A percentile compares a stretch with the other conserved stretches of the same genome.
phyloP scores from a whole-genome alignment of 208 protist genomes.

The Trypanosoma theileri region DNA sequence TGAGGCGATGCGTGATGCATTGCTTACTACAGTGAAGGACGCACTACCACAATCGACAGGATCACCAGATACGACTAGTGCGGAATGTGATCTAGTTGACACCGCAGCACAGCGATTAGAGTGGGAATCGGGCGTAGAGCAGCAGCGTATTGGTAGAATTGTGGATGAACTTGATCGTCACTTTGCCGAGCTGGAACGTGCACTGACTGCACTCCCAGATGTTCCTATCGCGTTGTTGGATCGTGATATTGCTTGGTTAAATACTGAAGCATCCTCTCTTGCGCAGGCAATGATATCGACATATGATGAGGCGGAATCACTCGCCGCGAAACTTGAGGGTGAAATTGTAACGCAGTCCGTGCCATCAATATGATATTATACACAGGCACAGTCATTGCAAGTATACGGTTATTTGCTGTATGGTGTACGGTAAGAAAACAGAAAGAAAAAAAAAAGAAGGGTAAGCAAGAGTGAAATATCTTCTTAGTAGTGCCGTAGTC shows the following conservation, averaged over 20 bases:
- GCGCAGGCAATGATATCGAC: slow-evolving; percentile 58
- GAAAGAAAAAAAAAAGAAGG: not conserved
- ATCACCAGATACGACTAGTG: slow-evolving; percentile 10
- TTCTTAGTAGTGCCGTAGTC: not conserved
- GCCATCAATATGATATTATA: slow-evolving; percentile 30
- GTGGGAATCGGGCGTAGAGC: slow-evolving; percentile 60
- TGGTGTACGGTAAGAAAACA: not conserved
- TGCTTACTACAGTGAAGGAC: slow-evolving; percentile 51
- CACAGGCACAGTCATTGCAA: not conserved
- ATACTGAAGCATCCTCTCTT: slow-evolving; percentile 48
- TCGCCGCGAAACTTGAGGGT: slow-evolving; percentile 47
- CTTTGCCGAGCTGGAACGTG: slow-evolving; percentile 38
- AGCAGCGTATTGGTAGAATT: slow-evolving; percentile 41
- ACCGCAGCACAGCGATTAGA: slow-evolving; percentile 55
- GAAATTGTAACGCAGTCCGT: slow-evolving; percentile 48
- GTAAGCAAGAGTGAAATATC: not conserved
- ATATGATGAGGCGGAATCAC: slow-evolving; percentile 68
- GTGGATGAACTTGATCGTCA: slow-evolving; percentile 34
- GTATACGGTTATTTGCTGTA: too few relatives aligned
- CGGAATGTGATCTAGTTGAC: slow-evolving; percentile 21
- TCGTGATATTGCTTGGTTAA: slow-evolving; percentile 51
- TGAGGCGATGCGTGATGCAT: slow-evolving; percentile 47
- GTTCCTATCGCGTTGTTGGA: slow-evolving; percentile 59
- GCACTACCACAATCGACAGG: slow-evolving; percentile 66
- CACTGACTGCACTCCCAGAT: slow-evolving; percentile 57